Percentiles rank a stretch among this genome's conserved stretches.
These are phyloP conservation scores for Lichtheimia hyalospora DNA, from an alignment of 371 early-diverging fungal species.

Conservation along the genomic window DNA sequence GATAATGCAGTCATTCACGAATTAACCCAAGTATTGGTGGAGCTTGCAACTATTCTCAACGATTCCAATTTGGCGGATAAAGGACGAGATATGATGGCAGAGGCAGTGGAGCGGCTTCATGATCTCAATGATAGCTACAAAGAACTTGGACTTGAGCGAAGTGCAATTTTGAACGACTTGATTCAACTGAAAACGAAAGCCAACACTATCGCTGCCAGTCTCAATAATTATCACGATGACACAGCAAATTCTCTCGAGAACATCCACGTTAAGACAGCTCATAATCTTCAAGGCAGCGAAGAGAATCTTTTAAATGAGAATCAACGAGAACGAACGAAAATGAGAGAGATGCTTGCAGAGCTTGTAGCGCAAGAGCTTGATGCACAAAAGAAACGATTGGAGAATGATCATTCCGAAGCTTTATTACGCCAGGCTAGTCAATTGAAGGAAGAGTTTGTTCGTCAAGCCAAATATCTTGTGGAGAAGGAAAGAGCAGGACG, in stretches of 20 bases:
- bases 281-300: conserved; percentile 23
- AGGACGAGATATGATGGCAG: conserved; percentile 24
- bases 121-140: conserved; percentile 18
- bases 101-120: conserved; percentile 26
- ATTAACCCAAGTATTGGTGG: conserved; percentile 22
- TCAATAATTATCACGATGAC: conserved; percentile 20
- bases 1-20: conserved; percentile 23
- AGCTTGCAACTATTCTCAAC: conserved; percentile 34
- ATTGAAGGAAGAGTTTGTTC: conserved; percentile 55
- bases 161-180: conserved; percentile 19
- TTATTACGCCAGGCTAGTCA: conserved; percentile 46
- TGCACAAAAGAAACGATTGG: conserved; percentile 35
- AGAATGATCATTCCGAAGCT: conserved; percentile 39
- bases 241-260: conserved; percentile 14
- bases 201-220: conserved; percentile 13
- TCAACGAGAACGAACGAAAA: conserved; percentile 22
- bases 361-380: conserved; percentile 38
- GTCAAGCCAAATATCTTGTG: conserved; percentile 74
- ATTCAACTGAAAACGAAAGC: conserved; percentile 16
- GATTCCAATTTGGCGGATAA: conserved; percentile 25
- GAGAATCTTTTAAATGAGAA: conserved; percentile 36
- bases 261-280: conserved; percentile 21
- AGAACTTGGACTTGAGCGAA: conserved; percentile 18
- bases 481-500: conserved; percentile 89
- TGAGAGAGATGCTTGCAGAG: conserved; percentile 18